These are phyloP conservation scores for Citrullus colocynthis DNA, from an alignment of 306 rosid species.

Conservation along the genomic window DNA sequence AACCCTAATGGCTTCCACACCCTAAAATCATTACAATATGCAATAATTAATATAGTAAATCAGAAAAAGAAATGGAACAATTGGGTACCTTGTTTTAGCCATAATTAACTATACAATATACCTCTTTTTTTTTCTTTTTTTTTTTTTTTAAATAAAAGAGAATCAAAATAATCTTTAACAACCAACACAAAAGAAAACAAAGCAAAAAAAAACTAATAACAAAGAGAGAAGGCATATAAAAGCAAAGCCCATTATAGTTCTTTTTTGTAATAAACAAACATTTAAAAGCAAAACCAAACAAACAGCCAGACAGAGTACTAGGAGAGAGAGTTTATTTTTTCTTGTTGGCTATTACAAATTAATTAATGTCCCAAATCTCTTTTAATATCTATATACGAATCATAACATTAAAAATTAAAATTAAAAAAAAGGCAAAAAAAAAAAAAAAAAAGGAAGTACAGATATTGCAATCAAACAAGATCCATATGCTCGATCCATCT, in stretches of 20 bases:
- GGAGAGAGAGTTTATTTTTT: slow-evolving; percentile 9
- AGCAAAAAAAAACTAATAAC: background rate
- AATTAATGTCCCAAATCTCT: slow-evolving; percentile 13
- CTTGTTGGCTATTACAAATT: slow-evolving; percentile 8
- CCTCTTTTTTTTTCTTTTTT: too few species aligned
- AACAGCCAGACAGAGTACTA: slow-evolving; percentile 4
- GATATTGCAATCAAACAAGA: slow-evolving; percentile 8
- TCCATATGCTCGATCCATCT: slow-evolving; percentile 1
- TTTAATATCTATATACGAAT: slow-evolving; percentile 9
- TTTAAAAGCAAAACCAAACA: slow-evolving; percentile 1
- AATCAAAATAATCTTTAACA: slow-evolving; percentile 3
- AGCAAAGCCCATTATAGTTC: slow-evolving; percentile 5
- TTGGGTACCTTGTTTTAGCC: background rate
- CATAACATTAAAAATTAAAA: background rate
- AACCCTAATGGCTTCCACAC: slow-evolving; percentile 2
- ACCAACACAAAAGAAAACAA: background rate
- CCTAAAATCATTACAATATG: background rate
- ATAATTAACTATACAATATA: background rate
- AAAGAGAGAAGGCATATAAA: background rate
- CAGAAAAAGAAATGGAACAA: background rate
- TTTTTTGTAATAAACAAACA: background rate
- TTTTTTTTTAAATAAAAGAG: background rate
- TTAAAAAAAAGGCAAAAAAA: background rate
- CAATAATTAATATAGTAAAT: background rate
- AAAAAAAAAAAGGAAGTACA: background rate